These are phyloP conservation scores for Heliamphora pulchella DNA, from an alignment of 179 eudicot species.

Conservation along the genomic window DNA sequence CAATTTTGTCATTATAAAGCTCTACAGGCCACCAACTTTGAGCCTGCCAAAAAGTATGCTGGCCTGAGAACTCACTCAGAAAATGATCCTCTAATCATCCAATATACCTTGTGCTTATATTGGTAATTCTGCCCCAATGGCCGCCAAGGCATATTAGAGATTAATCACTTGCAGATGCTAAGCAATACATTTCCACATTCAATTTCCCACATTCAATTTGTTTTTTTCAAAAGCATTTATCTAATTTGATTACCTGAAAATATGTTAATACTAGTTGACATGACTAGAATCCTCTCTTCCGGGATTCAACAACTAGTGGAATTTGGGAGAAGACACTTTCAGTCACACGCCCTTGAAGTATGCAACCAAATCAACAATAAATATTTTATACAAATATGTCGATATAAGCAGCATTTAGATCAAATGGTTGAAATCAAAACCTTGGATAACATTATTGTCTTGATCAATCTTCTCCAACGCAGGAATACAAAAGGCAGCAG, in stretches of 20 bases:
- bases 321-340: not conserved
- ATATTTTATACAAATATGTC: not conserved
- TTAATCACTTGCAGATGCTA: not conserved
- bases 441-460: slow-evolving; percentile 76
- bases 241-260: not conserved
- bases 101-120: not conserved
- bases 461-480: slow-evolving; percentile 66
- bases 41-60: not conserved
- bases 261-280: not conserved
- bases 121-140: not conserved
- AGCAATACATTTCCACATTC: not conserved
- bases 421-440: slow-evolving; percentile 25
- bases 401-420: not conserved
- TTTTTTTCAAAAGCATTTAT: not conserved
- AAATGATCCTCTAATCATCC: not conserved
- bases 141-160: not conserved
- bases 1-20: not conserved
- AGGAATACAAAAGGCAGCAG: slow-evolving; percentile 83
- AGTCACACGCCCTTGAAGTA: not conserved
- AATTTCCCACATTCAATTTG: not conserved
- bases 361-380: not conserved
- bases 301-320: not conserved
- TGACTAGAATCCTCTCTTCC: not conserved
- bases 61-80: not conserved
- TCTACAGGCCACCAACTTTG: not conserved